Base-by-base conservation (phyloP, 2,329 filamentous ascomycete species). In the Tolypocladium inflatum region DNA sequence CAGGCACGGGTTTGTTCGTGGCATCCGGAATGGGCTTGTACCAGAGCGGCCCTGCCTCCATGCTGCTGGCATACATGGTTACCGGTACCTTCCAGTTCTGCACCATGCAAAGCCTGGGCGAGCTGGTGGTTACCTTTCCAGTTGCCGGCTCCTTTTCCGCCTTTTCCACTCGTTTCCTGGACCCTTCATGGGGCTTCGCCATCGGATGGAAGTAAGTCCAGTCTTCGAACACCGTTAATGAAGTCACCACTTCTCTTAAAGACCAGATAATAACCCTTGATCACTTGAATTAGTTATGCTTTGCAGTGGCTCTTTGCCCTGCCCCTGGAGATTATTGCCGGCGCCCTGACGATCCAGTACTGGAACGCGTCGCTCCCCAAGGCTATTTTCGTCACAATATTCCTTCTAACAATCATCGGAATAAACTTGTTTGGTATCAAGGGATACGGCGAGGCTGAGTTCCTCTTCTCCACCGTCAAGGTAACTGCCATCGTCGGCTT, bases 141-240 rank as follows among this genome's bases (percentile, higher is more conserved):
- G 88, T 97, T 26, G 89, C 92, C 30, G 93, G 93, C 58, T 95
- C 91, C 3, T 97, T 97, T 70, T 90, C 91, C 1, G 87, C 90
- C 6, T 97, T 92, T 75, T 94, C 92, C n/a, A 96, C 91, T 35
- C 85, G 93, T 21, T 97, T 97, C 68, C 74, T 97, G 21, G 91
- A 97, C 68, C 93, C 92, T 1, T 92, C 92, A 0, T 96, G 91
- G 91, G 91, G 91, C 0, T 96, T 96, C 68, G 90, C 91, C 53
- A 95, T 96, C 89, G 91, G 91, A 17, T 96, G 91, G 91, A 96
- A 95, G 80, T 89, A 71, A 73, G 84, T 79, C 6, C 15, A 30
- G 3, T 51, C 11, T 4, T n/a, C 10, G 7, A 26, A 19, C 48
- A 35, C 1, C 17, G 48, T 11, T 7, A 41, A 23, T 9, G 1